Base-by-base conservation (phyloP, 306 rosid genomes). In the Castanea crenata region DNA sequence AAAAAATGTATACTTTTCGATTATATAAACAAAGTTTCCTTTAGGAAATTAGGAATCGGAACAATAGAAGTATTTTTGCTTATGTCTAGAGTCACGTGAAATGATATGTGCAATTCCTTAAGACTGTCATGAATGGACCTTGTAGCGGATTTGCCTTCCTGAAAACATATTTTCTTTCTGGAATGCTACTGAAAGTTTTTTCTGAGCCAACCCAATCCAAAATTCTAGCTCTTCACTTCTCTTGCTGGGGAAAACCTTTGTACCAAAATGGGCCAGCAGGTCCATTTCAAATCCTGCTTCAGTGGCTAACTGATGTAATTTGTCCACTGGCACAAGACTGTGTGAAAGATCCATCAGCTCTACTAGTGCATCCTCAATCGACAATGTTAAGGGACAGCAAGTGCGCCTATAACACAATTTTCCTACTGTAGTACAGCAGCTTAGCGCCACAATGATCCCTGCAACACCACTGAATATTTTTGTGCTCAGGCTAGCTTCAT, bases 191-290 rank as follows among this genome's bases (percentile, higher is more conserved):
- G 85, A 73, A 52, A 91, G 88, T 83, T 88, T 89, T 80, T 76
- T 79, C 77, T 89, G 83, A 54, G 92, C 93, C 89, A 91, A 85
- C 38, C 92, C 92, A 57, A 89, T 86, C 93, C 93, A 89, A 86
- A 89, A 88, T 73, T 88, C 93, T 15, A 88, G 81, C 69, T 91
- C 91, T 84, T 91, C 93, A 56, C 80, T 85, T 83, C 75, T 88
- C 80, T 80, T 91, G 58, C 74, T 83, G 57, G 89, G 86, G 80
- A 89, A 78, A 78, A 89, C 74, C 80, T 86, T 86, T 76, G 71
- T 81, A 70, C 93, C 96, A 72, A 89, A 89, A 88, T 91, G 91
- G 72, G 74, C 67, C 81, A 91, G 84, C 64, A 89, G 86, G 59
- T 86, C 85, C 74, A 9, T 12, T 77, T 91, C 90, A 67, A 91